Evolutionary conservation across 2,329 filamentous ascomycete genomes (phyloP).

Genomic region (Xenoacremonium recifei): DNA sequence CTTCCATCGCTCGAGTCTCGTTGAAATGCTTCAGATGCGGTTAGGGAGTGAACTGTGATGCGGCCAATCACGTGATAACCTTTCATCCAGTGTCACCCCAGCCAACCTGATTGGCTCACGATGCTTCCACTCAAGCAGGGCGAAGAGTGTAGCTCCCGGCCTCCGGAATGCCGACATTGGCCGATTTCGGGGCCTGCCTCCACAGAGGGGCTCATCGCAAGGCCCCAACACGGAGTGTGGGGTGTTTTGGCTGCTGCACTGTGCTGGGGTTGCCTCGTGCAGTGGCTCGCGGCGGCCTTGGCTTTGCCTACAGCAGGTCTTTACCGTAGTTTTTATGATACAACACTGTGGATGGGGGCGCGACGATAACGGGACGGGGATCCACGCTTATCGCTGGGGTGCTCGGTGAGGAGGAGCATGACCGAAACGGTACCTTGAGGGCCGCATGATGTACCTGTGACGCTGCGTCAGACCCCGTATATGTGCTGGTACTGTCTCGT

Average conservation of each 20-base stretch:
- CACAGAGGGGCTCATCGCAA: constrained; percentile 5
- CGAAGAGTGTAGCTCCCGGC: constrained; percentile 19
- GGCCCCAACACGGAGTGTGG: background rate
- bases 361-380: constrained; percentile 15
- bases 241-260: background rate
- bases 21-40: too few species aligned
- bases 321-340: background rate
- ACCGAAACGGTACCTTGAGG: constrained; percentile 7
- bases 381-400: constrained; percentile 17
- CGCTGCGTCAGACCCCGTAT: background rate
- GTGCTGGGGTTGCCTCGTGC: background rate
- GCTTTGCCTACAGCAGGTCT: background rate
- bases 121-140: constrained; percentile 2
- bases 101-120: constrained; percentile 17
- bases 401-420: constrained; percentile 13
- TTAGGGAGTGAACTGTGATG: too few species aligned
- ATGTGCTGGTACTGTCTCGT: constrained; percentile 2
- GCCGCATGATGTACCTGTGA: background rate
- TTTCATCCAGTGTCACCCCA: constrained; percentile 2
- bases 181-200: constrained; percentile 16
- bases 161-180: constrained; percentile 20
- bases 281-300: background rate
- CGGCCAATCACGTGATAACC: constrained; percentile 21
- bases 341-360: background rate
- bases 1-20: too few species aligned